Conservation (phyloP, 2,329 filamentous ascomycete genomes). For the Lecanicillium sp. region DNA sequence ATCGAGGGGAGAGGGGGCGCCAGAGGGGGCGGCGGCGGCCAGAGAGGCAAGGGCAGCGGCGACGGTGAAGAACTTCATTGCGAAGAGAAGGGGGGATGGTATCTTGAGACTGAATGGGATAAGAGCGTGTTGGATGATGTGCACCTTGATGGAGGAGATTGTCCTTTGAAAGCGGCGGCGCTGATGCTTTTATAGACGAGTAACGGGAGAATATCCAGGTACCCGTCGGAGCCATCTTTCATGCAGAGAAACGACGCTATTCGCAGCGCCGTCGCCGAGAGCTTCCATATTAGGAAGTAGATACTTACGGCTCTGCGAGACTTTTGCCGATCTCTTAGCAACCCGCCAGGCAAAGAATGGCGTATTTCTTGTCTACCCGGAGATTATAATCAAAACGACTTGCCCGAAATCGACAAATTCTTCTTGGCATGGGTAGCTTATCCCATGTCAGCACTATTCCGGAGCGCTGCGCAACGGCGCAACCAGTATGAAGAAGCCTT, state of each 20-base stretch:
- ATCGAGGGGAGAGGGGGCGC: slow-evolving; percentile 26
- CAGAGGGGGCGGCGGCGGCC: slow-evolving; percentile 26
- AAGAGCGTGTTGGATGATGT: background rate
- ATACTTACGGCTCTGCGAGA: background rate
- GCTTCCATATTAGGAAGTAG: slow-evolving; percentile 2
- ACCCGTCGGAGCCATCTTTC: no score
- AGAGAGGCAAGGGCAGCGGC: slow-evolving; percentile 29
- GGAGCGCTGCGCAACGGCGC: background rate
- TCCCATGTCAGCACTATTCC: slow-evolving; percentile 2
- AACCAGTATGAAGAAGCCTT: background rate
- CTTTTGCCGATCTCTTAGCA: background rate
- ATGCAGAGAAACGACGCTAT: slow-evolving; percentile 7
- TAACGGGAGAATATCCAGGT: no score
- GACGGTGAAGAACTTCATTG: slow-evolving; percentile 33
- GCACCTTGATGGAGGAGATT: slow-evolving; percentile 3
- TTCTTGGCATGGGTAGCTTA: background rate
- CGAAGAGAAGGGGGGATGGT: slow-evolving; percentile 13
- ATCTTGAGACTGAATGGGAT: background rate
- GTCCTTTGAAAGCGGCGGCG: background rate
- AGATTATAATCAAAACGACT: background rate
- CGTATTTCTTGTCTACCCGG: background rate
- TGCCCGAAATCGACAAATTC: slow-evolving; percentile 9
- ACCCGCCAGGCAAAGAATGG: background rate
- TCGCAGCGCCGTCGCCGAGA: background rate
- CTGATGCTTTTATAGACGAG: slow-evolving; percentile 1